These are phyloP conservation scores for Malus sylvestris DNA, from an alignment of 306 rosid species.

Conservation along the genomic window DNA sequence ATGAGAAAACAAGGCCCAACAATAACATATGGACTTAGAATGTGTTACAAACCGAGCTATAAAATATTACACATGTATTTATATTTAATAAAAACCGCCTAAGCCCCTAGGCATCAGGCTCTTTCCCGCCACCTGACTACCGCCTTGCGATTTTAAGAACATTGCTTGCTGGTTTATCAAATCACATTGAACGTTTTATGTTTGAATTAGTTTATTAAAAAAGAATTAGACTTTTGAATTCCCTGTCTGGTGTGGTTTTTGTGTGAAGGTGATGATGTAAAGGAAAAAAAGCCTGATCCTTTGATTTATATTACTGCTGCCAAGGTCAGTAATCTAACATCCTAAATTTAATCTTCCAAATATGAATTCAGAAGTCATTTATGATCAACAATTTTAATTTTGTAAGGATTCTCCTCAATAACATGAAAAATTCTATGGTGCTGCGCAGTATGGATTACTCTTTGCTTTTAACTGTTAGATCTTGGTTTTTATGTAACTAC, in stretches of 20 bases:
- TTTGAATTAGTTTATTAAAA: background rate
- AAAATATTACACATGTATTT: too few relatives aligned
- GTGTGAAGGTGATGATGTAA: conserved; percentile 90
- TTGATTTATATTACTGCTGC: conserved; percentile 78
- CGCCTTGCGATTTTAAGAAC: too few relatives aligned
- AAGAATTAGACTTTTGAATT: background rate
- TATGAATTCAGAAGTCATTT: background rate
- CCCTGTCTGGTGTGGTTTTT: background rate
- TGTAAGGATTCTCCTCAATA: too few relatives aligned
- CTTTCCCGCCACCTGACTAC: too few relatives aligned
- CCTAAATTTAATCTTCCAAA: background rate
- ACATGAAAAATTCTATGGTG: too few relatives aligned
- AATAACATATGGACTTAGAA: too few relatives aligned
- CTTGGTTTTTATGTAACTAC: background rate
- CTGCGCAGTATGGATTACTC: too few relatives aligned
- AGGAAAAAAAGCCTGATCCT: conserved; percentile 92
- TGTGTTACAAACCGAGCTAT: too few relatives aligned
- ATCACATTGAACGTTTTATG: background rate
- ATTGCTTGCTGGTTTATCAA: background rate
- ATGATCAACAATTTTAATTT: background rate
- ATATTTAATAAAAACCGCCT: too few relatives aligned
- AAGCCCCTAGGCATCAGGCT: too few relatives aligned
- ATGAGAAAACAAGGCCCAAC: too few relatives aligned
- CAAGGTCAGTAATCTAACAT: conserved; percentile 34
- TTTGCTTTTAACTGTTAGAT: too few relatives aligned